These are phyloP conservation scores for Candida tallmaniae DNA, from an alignment of 805 yeast genomes.

Conservation along the genomic window DNA sequence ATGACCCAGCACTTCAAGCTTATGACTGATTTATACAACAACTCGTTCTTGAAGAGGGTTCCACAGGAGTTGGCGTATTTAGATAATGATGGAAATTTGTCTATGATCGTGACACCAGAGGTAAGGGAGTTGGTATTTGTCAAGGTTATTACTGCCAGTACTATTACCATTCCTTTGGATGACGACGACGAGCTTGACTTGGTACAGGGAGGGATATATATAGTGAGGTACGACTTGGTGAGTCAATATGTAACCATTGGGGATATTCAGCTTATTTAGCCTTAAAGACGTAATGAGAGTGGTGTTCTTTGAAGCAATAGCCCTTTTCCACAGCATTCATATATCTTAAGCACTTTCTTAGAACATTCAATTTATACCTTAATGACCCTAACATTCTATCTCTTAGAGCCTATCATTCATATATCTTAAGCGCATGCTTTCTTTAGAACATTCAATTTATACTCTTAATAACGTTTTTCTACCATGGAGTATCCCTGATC, in stretches of 20 bases:
- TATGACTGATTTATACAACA: slow-evolving; percentile 59
- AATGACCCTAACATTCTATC: no score
- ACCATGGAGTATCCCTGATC: no score
- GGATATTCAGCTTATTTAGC: slow-evolving; percentile 32
- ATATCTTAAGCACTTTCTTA: no score
- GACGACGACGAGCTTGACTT: slow-evolving; percentile 41
- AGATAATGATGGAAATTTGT: slow-evolving; percentile 49
- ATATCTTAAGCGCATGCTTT: no score
- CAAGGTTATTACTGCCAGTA: slow-evolving; percentile 34
- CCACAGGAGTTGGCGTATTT: slow-evolving; percentile 68
- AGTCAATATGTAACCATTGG: slow-evolving; percentile 30
- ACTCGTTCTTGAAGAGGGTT: slow-evolving; percentile 59
- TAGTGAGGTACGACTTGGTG: slow-evolving; percentile 56
- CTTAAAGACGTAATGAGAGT: no score
- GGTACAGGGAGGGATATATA: slow-evolving; percentile 67
- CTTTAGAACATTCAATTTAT: neutral
- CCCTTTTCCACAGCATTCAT: no score
- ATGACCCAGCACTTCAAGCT: slow-evolving; percentile 66
- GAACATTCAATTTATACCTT: no score
- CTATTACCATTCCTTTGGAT: slow-evolving; percentile 21
- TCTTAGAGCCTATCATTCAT: no score
- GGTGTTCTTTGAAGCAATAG: no score
- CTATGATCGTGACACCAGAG: slow-evolving; percentile 81
- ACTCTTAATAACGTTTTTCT: neutral
- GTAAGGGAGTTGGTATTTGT: slow-evolving; percentile 74